These are phyloP conservation scores for Pseudocercospora fijiensis DNA, from an alignment of 2,329 filamentous ascomycete species.

Conservation along the genomic window DNA sequence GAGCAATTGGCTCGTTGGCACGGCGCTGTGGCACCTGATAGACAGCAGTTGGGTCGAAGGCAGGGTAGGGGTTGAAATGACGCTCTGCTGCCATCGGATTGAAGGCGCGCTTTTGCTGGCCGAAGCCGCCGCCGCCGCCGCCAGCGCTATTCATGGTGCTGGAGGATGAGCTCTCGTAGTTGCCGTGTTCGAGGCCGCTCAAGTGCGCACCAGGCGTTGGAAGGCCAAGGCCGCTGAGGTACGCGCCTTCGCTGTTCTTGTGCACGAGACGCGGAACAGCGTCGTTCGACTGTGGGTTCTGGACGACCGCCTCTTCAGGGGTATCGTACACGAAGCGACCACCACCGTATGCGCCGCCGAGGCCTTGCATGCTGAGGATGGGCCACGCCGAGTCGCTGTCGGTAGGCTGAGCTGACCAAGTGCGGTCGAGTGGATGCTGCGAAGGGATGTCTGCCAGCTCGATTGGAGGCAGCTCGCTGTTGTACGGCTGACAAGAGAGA, in stretches of 20 bases:
- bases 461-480: neutral
- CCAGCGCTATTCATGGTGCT: neutral
- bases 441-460: neutral
- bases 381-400: neutral
- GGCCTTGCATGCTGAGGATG: neutral
- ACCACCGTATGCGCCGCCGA: neutral
- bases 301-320: neutral
- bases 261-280: neutral
- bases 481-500: neutral
- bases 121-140: neutral
- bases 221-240: neutral
- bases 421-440: neutral
- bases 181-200: neutral
- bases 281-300: neutral
- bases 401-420: neutral
- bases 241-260: neutral
- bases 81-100: neutral
- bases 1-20: constrained; percentile 1
- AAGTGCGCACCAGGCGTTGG: neutral
- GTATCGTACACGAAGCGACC: neutral
- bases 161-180: neutral
- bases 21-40: constrained; percentile 7
- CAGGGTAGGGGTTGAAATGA: neutral
- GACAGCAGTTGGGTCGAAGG: neutral
- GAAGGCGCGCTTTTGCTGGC: neutral